phyloP scores from a whole-genome alignment of 129 eudicot genomes.

The Chrysanthemum seticuspe region DNA sequence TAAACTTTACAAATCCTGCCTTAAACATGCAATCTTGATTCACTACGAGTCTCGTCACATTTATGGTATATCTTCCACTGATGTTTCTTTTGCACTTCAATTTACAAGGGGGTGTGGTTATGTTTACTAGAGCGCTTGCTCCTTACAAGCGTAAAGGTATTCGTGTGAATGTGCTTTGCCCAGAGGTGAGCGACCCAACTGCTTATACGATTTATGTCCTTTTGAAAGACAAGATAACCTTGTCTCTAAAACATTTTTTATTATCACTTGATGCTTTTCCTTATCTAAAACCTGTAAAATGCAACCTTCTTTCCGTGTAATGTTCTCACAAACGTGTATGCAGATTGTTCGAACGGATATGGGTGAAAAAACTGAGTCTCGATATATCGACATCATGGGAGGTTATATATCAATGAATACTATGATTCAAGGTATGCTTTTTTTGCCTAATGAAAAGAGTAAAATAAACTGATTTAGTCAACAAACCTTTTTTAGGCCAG shows the following conservation, averaged over 20 bases:
- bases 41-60: neutral
- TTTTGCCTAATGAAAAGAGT: neutral
- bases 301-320: constrained; percentile 12
- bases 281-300: neutral
- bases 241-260: neutral
- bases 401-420: constrained; percentile 81
- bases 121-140: constrained; percentile 81
- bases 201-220: neutral
- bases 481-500: neutral
- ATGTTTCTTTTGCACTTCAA: constrained; percentile 3
- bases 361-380: constrained; percentile 43
- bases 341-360: constrained; percentile 82
- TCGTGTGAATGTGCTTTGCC: constrained; percentile 87
- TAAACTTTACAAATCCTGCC: neutral
- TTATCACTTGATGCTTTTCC: neutral
- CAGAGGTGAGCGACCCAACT: constrained; percentile 62
- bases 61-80: neutral
- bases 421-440: constrained; percentile 60
- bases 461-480: neutral
- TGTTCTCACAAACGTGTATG: constrained; percentile 32
- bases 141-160: constrained; percentile 80
- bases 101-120: constrained; percentile 75
- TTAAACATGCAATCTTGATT: neutral
- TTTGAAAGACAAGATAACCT: neutral
- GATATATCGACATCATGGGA: constrained; percentile 53